Conservation (phyloP, 2,329 filamentous ascomycete species). For the Sclerotinia glacialis region DNA sequence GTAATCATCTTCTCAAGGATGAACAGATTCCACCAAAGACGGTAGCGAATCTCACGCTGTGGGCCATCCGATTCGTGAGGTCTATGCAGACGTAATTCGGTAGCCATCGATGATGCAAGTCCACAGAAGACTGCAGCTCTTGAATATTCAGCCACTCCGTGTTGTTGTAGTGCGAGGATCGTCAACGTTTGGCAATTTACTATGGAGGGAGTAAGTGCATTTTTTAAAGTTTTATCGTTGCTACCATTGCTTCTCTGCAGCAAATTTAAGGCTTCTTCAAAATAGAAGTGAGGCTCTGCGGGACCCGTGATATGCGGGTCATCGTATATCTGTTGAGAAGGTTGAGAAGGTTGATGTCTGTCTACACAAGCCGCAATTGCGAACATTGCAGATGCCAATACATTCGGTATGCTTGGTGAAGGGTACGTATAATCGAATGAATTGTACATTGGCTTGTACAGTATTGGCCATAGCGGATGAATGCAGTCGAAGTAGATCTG, state of each 20-base stretch:
- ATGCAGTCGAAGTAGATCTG: conserved; percentile 38
- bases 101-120: conserved; percentile 36
- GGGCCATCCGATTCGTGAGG: conserved; percentile 29
- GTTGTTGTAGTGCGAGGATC: conserved; percentile 36
- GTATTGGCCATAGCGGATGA: conserved; percentile 37
- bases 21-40: conserved; percentile 39
- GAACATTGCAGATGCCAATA: conserved; percentile 35
- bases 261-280: conserved; percentile 28
- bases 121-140: conserved; percentile 35
- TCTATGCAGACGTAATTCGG: conserved; percentile 36
- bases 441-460: conserved; percentile 38
- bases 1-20: conserved; percentile 39
- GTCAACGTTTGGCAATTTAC: conserved; percentile 35
- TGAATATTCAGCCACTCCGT: conserved; percentile 37
- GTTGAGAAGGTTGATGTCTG: conserved; percentile 24
- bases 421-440: conserved; percentile 33
- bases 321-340: conserved; percentile 21
- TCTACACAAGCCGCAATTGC: conserved; percentile 36
- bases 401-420: conserved; percentile 31
- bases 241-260: conserved; percentile 26
- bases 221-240: conserved; percentile 25
- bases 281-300: conserved; percentile 18
- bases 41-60: conserved; percentile 33
- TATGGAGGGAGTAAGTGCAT: conserved; percentile 34
- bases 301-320: conserved; percentile 24